Evolutionary conservation across 352 stramenopile species (phyloP).

Genomic region (Phytophthora niederhauseri): DNA sequence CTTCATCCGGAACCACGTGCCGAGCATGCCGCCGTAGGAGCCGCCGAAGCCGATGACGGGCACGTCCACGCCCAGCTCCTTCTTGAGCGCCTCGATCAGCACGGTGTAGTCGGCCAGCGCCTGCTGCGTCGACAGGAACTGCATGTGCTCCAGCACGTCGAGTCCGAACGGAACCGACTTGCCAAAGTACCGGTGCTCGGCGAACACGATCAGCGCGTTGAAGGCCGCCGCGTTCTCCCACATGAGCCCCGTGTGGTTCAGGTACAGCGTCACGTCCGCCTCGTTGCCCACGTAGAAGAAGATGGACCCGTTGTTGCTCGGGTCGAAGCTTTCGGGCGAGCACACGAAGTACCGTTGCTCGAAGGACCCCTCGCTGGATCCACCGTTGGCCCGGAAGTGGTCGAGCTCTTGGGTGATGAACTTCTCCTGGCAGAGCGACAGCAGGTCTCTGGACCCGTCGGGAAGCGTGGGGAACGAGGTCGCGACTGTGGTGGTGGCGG

Average conservation of each 20-base stretch:
- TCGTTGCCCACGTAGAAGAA: slow-evolving; percentile 84
- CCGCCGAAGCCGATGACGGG: slow-evolving; percentile 75
- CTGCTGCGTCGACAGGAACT: slow-evolving; percentile 87
- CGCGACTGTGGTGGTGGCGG: not conserved
- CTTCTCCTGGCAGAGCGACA: slow-evolving; percentile 49
- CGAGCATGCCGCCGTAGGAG: slow-evolving; percentile 82
- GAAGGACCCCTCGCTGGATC: slow-evolving; percentile 37
- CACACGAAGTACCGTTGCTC: slow-evolving; percentile 78
- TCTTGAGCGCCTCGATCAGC: slow-evolving; percentile 57
- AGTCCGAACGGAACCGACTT: slow-evolving; percentile 65
- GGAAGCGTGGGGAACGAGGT: slow-evolving; percentile 23
- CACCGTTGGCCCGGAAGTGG: slow-evolving; percentile 45
- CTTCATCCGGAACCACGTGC: slow-evolving; percentile 75
- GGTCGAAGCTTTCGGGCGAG: slow-evolving; percentile 50
- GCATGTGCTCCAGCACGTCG: slow-evolving; percentile 57
- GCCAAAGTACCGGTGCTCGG: slow-evolving; percentile 82
- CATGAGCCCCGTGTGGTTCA: slow-evolving; percentile 77
- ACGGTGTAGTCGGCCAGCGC: slow-evolving; percentile 75
- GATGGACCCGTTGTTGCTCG: slow-evolving; percentile 46
- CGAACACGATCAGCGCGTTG: slow-evolving; percentile 72
- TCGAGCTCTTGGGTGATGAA: slow-evolving; percentile 56
- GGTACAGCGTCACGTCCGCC: slow-evolving; percentile 65
- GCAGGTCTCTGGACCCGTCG: slow-evolving; percentile 42
- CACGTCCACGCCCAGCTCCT: slow-evolving; percentile 43
- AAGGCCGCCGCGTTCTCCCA: slow-evolving; percentile 74